These are phyloP conservation scores for Penicillium capsulatum DNA, from an alignment of 2,329 filamentous ascomycete species.

Conservation along the genomic window DNA sequence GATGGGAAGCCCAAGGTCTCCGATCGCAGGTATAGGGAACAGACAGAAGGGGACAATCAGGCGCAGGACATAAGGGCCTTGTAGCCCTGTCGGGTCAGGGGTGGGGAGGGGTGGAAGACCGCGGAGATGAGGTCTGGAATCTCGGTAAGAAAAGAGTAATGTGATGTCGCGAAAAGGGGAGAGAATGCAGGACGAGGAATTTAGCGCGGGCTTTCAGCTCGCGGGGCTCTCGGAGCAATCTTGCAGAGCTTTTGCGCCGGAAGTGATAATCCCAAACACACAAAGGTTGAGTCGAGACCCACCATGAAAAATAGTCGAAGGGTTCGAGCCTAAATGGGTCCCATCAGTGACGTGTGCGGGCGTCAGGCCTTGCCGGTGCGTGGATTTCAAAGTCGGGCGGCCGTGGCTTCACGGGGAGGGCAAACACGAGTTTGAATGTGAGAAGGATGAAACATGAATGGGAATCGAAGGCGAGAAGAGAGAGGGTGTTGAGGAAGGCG, in stretches of 20 bases:
- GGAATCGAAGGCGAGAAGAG: too few species aligned
- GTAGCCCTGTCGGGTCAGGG: constrained; percentile 20
- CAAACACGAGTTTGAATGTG: too few species aligned
- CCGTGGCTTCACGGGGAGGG: too few species aligned
- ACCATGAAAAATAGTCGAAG: constrained; percentile 1
- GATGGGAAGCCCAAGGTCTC: constrained; percentile 8
- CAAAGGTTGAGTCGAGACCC: too few species aligned
- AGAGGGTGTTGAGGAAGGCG: too few species aligned
- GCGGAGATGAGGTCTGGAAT: too few species aligned
- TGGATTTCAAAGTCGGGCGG: neutral
- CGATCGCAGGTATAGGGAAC: constrained; percentile 14
- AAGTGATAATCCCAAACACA: neutral
- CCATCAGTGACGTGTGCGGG: constrained; percentile 19
- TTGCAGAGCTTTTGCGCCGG: too few species aligned
- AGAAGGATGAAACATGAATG: too few species aligned
- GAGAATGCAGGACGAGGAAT: constrained; percentile 20
- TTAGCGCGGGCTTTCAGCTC: constrained; percentile 17
- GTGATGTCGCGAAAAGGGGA: constrained; percentile 12
- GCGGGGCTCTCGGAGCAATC: too few species aligned
- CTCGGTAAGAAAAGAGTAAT: constrained; percentile 11
- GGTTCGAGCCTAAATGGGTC: neutral
- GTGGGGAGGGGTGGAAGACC: too few species aligned
- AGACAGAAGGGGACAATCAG: constrained; percentile 14
- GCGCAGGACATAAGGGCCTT: constrained; percentile 31
- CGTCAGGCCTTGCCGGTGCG: constrained; percentile 1